Base-by-base conservation (phyloP, 768 basidiomycete genomes). In the Naganishia friedmannii region DNA sequence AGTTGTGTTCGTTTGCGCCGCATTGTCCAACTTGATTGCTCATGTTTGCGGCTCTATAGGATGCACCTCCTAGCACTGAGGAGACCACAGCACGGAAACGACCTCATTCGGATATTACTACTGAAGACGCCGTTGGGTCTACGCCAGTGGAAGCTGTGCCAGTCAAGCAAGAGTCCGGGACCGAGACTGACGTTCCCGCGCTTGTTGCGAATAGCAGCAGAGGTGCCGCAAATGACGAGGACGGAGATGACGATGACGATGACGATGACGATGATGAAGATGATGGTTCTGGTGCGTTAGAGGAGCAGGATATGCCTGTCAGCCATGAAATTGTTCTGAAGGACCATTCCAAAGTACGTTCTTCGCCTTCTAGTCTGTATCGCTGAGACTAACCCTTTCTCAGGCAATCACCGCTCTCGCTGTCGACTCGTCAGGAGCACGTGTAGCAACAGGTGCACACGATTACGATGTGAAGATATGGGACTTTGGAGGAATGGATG, bases 401-500 rank as follows among this genome's bases (percentile, higher is more conserved):
- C 42, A 63, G 60, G 60, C 60, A 17, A 88, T 98, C 23, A 92
- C 94, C 28, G 93, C 96, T 4, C 84, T 99, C 23, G 85, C 93
- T 0, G 83, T 98, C 56, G 96, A 99, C 81, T 91, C 93, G 8
- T 91, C 94, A 26, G 96, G 96, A 69, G 93, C 95, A 15, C 88
- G 96, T 42, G 83, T 99, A 34, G 82, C 91, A 21, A 90, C 92
- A 10, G 96, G 96, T 19, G 92, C 92, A 23, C 90, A 98, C 82
- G 96, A 99, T 80, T 98, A 98, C 78, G 96, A 99, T 81, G 89
- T 90, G 82, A 98, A 98, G 83, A 82, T 99, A 66, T 99, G 95
- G 94, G 96, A 99, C 82, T 98, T 98, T 82, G 95, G 95, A 75
- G 96, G 96, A 19, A 99, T 99, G 96, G 90, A 91, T 77, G 83